Evolutionary conservation across 2,329 filamentous ascomycete genomes (phyloP).

Genomic region (Pseudopyrenochaeta lycopersici): DNA sequence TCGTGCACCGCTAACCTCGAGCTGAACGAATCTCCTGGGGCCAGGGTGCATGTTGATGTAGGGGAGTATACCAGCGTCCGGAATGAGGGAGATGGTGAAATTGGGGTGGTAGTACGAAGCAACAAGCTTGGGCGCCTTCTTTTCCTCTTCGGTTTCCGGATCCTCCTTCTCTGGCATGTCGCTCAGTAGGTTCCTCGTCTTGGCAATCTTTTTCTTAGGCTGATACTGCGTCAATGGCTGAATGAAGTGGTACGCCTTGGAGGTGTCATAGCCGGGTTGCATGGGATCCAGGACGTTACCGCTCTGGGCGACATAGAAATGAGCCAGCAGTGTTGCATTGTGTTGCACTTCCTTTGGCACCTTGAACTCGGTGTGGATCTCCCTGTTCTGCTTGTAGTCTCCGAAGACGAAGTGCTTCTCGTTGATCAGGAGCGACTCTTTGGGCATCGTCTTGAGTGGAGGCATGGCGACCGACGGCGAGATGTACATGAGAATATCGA

Average conservation of each 20-base stretch:
- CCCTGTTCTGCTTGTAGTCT: constrained; percentile 80
- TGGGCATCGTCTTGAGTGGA: constrained; percentile 70
- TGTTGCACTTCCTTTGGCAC: constrained; percentile 84
- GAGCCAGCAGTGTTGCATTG: constrained; percentile 93
- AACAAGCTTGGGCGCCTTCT: constrained; percentile 72
- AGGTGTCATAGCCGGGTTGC: constrained; percentile 74
- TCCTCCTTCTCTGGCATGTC: constrained; percentile 57
- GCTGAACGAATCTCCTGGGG: constrained; percentile 76
- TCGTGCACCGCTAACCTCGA: constrained; percentile 82
- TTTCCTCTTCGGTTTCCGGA: constrained; percentile 59
- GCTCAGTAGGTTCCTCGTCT: constrained; percentile 84
- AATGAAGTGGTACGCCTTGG: constrained; percentile 82
- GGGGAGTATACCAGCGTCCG: constrained; percentile 75
- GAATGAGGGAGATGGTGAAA: constrained; percentile 86
- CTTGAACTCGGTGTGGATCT: constrained; percentile 77
- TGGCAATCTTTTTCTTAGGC: constrained; percentile 86
- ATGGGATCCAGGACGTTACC: constrained; percentile 81
- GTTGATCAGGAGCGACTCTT: constrained; percentile 76
- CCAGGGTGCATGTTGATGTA: constrained; percentile 76
- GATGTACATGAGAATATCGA: constrained; percentile 88
- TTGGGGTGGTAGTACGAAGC: constrained; percentile 95
- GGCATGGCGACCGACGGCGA: constrained; percentile 77
- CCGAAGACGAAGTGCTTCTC: constrained; percentile 83
- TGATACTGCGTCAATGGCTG: constrained; percentile 90
- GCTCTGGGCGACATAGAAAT: constrained; percentile 85